These are phyloP conservation scores for Paraphaeosphaeria sporulosa DNA, from an alignment of 2,329 filamentous ascomycete genomes.

Conservation along the genomic window DNA sequence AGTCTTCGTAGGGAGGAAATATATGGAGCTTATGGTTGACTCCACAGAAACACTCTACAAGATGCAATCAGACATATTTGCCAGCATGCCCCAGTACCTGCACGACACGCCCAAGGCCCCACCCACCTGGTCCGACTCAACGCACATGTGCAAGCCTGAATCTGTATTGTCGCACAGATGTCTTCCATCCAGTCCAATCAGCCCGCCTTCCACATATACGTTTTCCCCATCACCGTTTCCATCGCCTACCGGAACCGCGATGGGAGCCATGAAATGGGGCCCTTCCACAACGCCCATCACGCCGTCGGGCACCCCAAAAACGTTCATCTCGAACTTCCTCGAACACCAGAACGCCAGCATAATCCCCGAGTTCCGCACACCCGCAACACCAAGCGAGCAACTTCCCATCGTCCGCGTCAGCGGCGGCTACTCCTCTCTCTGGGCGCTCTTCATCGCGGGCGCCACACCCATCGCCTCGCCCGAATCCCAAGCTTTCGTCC, in stretches of 20 bases:
- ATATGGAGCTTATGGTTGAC: constrained; percentile 30
- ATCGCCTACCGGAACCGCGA: neutral
- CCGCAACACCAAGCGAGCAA: constrained; percentile 20
- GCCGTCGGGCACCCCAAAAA: constrained; percentile 10
- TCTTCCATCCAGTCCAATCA: neutral
- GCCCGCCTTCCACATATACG: neutral
- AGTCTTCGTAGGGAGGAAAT: constrained; percentile 27
- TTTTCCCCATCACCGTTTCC: constrained; percentile 1
- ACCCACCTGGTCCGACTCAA: constrained; percentile 2
- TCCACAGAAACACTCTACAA: constrained; percentile 32
- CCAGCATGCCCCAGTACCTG: constrained; percentile 45
- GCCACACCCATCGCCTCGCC: constrained; percentile 35
- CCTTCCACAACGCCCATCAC: constrained; percentile 1
- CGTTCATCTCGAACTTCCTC: constrained; percentile 36
- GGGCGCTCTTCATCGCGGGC: constrained; percentile 43
- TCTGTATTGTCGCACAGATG: neutral
- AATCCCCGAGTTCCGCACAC: neutral
- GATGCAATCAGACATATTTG: constrained; percentile 43
- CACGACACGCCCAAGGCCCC: constrained; percentile 38
- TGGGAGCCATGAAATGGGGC: neutral
- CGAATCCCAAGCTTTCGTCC: constrained; percentile 32
- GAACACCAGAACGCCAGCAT: neutral
- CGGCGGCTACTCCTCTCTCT: constrained; percentile 41
- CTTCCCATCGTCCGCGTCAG: constrained; percentile 42
- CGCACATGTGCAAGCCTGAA: neutral